A percentile compares a stretch with the other conserved stretches of the same genome.
Conservation (phyloP, 306 rosid species). For the Glycyrrhiza uralensis region DNA sequence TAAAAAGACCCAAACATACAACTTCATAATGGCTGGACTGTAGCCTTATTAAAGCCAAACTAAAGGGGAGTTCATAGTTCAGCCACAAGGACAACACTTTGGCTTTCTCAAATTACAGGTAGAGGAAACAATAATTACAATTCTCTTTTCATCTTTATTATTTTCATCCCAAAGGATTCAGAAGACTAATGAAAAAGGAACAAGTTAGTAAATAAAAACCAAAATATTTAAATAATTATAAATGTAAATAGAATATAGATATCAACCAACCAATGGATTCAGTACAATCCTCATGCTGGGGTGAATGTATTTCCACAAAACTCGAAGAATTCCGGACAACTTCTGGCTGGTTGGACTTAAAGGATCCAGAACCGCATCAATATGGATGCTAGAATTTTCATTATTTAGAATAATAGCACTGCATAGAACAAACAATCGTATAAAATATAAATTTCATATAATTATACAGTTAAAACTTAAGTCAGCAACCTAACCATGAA, state of each 20-base stretch:
- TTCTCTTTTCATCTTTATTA: not conserved
- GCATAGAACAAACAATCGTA: conserved; percentile 36
- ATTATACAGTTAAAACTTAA: conserved; percentile 9
- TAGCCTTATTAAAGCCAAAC: not conserved
- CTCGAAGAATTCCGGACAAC: conserved; percentile 80
- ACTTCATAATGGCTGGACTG: not conserved
- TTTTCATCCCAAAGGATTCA: conserved; percentile 2
- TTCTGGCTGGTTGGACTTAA: conserved; percentile 90
- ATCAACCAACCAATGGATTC: conserved; percentile 84
- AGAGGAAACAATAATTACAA: not conserved
- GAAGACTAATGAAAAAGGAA: conserved; percentile 8
- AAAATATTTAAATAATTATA: not conserved
- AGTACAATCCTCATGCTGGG: conserved; percentile 97
- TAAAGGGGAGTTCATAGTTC: not conserved
- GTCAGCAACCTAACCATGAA: conserved; percentile 14
- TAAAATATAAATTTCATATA: conserved; percentile 14
- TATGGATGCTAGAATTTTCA: conserved; percentile 79
- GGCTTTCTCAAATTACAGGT: conserved; percentile 5
- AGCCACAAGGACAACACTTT: not conserved
- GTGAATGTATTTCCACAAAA: conserved; percentile 70
- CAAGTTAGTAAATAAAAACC: not conserved
- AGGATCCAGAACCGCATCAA: conserved; percentile 94
- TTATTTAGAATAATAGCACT: conserved; percentile 76
- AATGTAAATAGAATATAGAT: conserved; percentile 7
- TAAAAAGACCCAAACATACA: not conserved